Evolutionary conservation across 495 filamentous ascomycete genomes (phyloP), one percentile per base, ranked within the genome.

Genomic region (Letharia columbiana): DNA sequence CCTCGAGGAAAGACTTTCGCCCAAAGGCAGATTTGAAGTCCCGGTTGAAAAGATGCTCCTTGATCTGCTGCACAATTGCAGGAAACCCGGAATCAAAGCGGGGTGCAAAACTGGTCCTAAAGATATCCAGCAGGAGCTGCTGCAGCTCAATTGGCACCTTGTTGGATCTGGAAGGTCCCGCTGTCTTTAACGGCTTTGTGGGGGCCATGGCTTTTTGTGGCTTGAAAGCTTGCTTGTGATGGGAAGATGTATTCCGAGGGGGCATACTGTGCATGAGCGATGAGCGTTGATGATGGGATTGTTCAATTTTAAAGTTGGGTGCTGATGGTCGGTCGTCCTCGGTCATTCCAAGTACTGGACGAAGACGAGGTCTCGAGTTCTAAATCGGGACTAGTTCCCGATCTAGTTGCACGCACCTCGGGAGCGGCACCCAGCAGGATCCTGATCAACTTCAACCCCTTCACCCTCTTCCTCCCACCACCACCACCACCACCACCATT

Each of bases 21-120:
- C 86, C 89, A 74, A 98, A 98, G 0, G 93, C 93, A 9, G 77
- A 77, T 40, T 81, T 77, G 74, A 96, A 98, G 71, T 97, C 89
- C 31, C 94, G 82, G 68, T 90, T 86, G 73, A 87, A 97, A 1
- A 98, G 80, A 65, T 92, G 88, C 9, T 82, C 76, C 73, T 98
- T 98, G 35, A 98, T 83, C 28, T 83, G 81, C 72, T 97, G 94
- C 10, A 97, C 79, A 3, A 83, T 76, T 23, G 79, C 66, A 37
- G 80, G 76, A 13, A 84, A 80, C 39, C 82, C 78, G 18, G 64
- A 60, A 10, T 73, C 61, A 28, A 67, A 41, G 37, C 59, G 80
- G 67, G 2, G 74, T 71, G 40, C 65, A 63, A 95, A 87, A 11
- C 88, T 77, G 62, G 78, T 74, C 63, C 78, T 81, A 81, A 96